Evolutionary conservation across 495 filamentous ascomycete genomes (phyloP).

Genomic region (Hyphodiscus hymeniophilus): DNA sequence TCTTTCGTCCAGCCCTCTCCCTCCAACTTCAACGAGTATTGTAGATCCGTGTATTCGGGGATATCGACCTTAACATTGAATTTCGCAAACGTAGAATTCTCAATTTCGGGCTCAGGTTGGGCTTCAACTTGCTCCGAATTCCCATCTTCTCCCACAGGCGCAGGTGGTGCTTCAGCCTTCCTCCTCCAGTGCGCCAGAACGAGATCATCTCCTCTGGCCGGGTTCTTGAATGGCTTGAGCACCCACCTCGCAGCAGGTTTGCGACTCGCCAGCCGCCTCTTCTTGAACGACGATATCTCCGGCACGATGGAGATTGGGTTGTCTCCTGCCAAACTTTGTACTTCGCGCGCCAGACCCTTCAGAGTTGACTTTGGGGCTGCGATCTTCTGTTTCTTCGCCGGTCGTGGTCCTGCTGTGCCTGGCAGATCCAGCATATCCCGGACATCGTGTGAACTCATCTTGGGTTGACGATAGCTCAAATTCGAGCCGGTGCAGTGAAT

Average conservation of each 20-base stretch:
- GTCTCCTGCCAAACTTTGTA: slow-evolving; percentile 48
- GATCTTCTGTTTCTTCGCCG: slow-evolving; percentile 72
- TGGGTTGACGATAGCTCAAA: slow-evolving; percentile 11
- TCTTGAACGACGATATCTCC: slow-evolving; percentile 37
- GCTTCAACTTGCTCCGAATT: slow-evolving; percentile 8
- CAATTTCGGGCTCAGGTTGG: slow-evolving; percentile 24
- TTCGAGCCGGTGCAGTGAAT: not conserved
- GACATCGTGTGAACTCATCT: slow-evolving; percentile 73
- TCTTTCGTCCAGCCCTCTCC: slow-evolving; percentile 76
- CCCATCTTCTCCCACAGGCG: slow-evolving; percentile 15
- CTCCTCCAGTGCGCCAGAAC: slow-evolving; percentile 61
- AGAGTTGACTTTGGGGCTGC: slow-evolving; percentile 57
- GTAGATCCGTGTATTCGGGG: slow-evolving; percentile 74
- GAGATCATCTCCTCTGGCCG: slow-evolving; percentile 41
- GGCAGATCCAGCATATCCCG: slow-evolving; percentile 85
- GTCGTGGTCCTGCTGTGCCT: slow-evolving; percentile 41
- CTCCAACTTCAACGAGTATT: slow-evolving; percentile 70
- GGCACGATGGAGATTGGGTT: slow-evolving; percentile 41
- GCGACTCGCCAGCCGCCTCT: slow-evolving; percentile 37
- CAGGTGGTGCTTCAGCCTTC: slow-evolving; percentile 28
- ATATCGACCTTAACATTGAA: slow-evolving; percentile 72
- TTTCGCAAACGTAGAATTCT: slow-evolving; percentile 58
- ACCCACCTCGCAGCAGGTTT: slow-evolving; percentile 58
- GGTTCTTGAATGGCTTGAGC: slow-evolving; percentile 45
- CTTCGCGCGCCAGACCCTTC: slow-evolving; percentile 49